Evolutionary conservation across 305 asterid genomes (phyloP).

Genomic region (Solanum hybrid): DNA sequence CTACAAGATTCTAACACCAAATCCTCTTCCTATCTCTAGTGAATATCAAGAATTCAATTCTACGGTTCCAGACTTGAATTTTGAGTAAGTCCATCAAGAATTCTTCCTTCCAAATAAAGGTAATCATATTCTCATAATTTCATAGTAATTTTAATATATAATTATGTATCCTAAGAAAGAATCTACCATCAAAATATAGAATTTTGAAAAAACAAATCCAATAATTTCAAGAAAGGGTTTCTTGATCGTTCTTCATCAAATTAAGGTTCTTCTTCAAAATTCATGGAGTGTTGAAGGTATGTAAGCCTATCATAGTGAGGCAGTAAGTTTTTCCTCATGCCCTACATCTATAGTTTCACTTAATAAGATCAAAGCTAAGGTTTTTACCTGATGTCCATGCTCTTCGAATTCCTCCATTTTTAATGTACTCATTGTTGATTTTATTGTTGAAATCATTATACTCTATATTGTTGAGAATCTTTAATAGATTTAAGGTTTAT

Average conservation of each 20-base stretch:
- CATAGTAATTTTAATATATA: not conserved
- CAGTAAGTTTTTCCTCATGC: not conserved
- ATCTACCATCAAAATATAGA: not conserved
- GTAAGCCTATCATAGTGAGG: not conserved
- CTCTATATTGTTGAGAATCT: not conserved
- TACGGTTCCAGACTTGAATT: not conserved
- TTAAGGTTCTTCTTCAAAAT: not conserved
- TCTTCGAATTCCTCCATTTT: not conserved
- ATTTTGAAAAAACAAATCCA: not conserved
- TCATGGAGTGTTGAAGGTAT: not conserved
- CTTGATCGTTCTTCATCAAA: not conserved
- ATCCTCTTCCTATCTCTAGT: not conserved
- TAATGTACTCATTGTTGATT: not conserved
- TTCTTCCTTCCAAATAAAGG: not conserved
- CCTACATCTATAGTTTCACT: not conserved
- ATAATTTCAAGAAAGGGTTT: too few species aligned
- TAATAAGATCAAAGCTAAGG: not conserved
- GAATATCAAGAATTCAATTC: not conserved
- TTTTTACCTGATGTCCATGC: too few species aligned
- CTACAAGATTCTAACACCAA: not conserved
- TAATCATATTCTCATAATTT: not conserved
- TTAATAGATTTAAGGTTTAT: not conserved
- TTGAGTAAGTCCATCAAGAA: not conserved
- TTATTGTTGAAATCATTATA: not conserved
- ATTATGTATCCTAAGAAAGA: not conserved